A percentile compares a stretch with the other conserved stretches of the same genome.
Evolutionary conservation across 2,329 filamentous ascomycete species (phyloP).

Genomic region (Fusarium liriodendri): DNA sequence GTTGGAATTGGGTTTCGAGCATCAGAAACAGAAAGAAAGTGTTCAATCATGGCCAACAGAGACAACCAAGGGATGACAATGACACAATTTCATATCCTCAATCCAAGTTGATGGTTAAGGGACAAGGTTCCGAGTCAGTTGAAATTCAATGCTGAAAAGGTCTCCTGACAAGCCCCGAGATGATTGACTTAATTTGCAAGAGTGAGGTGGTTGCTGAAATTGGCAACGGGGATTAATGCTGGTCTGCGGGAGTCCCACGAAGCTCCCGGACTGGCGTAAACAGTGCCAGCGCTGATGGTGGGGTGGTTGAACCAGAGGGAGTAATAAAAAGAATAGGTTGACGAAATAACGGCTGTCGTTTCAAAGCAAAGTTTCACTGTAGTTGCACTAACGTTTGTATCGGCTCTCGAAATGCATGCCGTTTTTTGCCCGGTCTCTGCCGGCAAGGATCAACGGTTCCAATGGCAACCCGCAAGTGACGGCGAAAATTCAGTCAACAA

Average conservation of each 20-base stretch:
- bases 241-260: conserved; percentile 28
- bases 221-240: conserved; percentile 30
- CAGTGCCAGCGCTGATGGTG: background rate
- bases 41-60: conserved; percentile 6
- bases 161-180: background rate
- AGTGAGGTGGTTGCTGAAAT: conserved; percentile 32
- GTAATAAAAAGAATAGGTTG: background rate
- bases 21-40: background rate
- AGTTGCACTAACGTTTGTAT: background rate
- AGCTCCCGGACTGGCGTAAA: conserved; percentile 14
- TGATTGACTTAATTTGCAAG: background rate
- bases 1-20: background rate
- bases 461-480: conserved; percentile 16
- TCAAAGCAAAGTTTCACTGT: background rate
- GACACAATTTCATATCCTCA: background rate
- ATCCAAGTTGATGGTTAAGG: background rate
- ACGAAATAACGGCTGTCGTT: background rate
- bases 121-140: background rate
- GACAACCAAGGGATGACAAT: conserved; percentile 11
- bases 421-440: background rate
- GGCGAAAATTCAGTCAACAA: conserved; percentile 10
- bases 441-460: background rate
- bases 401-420: background rate
- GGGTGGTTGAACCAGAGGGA: background rate
- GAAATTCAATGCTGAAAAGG: background rate